Conservation (phyloP, 2,329 filamentous ascomycete genomes). For the Epichloe festucae region DNA sequence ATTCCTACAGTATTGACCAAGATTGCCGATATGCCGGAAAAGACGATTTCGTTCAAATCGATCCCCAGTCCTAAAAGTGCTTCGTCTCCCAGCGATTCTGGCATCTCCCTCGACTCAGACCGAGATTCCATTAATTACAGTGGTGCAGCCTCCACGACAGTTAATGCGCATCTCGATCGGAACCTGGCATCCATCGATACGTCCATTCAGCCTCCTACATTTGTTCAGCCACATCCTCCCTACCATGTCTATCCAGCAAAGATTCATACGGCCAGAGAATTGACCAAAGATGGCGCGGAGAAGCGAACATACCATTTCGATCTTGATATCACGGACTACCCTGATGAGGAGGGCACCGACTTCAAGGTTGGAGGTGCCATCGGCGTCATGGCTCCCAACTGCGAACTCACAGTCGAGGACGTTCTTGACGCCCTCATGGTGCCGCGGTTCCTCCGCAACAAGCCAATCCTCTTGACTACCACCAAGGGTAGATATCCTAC, state of each 20-base stretch:
- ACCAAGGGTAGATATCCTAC: constrained; percentile 83
- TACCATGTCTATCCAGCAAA: constrained; percentile 87
- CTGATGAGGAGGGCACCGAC: constrained; percentile 69
- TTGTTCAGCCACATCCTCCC: constrained; percentile 88
- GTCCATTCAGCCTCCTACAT: constrained; percentile 63
- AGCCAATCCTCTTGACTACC: constrained; percentile 68
- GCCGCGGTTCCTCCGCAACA: constrained; percentile 71
- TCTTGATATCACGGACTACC: constrained; percentile 90
- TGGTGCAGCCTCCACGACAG: constrained; percentile 18
- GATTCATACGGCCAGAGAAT: constrained; percentile 69
- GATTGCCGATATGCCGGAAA: constrained; percentile 58
- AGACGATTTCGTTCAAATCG: constrained; percentile 58
- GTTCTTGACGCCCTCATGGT: constrained; percentile 72
- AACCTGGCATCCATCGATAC: constrained; percentile 34
- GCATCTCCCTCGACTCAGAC: constrained; percentile 29
- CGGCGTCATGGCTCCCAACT: constrained; percentile 83
- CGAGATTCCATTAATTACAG: constrained; percentile 9
- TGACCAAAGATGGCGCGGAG: constrained; percentile 80
- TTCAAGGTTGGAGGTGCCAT: constrained; percentile 96
- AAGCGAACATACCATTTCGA: constrained; percentile 98
- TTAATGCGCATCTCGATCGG: constrained; percentile 10
- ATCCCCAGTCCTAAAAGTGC: constrained; percentile 26
- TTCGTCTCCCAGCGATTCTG: constrained; percentile 36
- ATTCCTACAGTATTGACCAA: constrained; percentile 63
- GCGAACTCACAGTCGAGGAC: constrained; percentile 62